Evolutionary conservation across 352 stramenopile species (phyloP).

Genomic region (Saprolegnia parasitica): DNA sequence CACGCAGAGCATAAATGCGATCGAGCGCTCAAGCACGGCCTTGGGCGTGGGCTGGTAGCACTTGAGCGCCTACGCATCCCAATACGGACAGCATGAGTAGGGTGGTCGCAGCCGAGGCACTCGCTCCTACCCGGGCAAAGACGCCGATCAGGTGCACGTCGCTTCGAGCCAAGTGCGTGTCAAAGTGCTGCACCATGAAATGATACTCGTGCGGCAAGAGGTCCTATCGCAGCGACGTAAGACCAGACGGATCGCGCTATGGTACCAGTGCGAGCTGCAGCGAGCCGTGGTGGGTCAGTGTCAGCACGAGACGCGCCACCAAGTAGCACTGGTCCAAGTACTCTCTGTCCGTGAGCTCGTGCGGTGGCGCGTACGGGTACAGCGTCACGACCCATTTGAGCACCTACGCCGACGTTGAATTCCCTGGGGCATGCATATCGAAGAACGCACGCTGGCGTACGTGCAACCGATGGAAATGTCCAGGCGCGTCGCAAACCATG

Average conservation of each 20-base stretch:
- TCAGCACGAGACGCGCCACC: conserved; percentile 80
- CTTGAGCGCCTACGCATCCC: conserved; percentile 23
- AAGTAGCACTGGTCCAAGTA: conserved; percentile 82
- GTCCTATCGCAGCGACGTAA: conserved; percentile 38
- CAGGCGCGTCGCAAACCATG: conserved; percentile 60
- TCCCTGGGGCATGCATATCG: conserved; percentile 11
- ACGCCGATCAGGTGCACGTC: conserved; percentile 66
- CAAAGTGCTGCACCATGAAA: conserved; percentile 82
- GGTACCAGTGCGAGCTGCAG: conserved; percentile 33
- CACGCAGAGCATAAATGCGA: conserved; percentile 20
- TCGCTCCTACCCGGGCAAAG: conserved; percentile 55
- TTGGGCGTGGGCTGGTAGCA: conserved; percentile 10
- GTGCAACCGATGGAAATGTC: conserved; percentile 58
- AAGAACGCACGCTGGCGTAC: conserved; percentile 44
- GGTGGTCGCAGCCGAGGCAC: background rate
- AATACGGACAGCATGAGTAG: background rate
- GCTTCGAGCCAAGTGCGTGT: conserved; percentile 68
- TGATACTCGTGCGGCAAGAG: conserved; percentile 88
- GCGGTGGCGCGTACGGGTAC: conserved; percentile 78
- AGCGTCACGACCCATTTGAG: conserved; percentile 66
- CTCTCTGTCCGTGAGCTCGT: conserved; percentile 51
- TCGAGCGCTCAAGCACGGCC: conserved; percentile 6
- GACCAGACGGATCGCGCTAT: background rate
- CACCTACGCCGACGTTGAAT: conserved; percentile 40
- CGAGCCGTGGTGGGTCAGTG: conserved; percentile 76